Evolutionary conservation across 768 basidiomycete species (phyloP).

Genomic region (Pulveroboletus frians): DNA sequence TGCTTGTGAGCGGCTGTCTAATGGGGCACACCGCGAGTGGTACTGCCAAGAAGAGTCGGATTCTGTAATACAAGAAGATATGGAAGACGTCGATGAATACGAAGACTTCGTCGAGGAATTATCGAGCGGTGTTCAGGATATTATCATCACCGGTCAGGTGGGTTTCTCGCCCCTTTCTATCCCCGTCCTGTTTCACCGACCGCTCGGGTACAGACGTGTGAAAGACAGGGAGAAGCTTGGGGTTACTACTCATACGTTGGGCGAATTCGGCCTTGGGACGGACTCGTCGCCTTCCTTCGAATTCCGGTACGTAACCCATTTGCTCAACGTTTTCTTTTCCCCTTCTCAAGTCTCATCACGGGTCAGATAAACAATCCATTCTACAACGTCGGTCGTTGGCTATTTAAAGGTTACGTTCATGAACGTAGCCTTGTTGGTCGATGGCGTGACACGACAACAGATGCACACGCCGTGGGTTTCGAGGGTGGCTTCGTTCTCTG

Average conservation of each 20-base stretch:
- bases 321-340: not conserved
- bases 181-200: not conserved
- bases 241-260: slow-evolving; percentile 43
- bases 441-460: slow-evolving; percentile 48
- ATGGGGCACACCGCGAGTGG: slow-evolving; percentile 20
- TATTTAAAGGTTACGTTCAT: slow-evolving; percentile 51
- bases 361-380: slow-evolving; percentile 33
- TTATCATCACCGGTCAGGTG: slow-evolving; percentile 49
- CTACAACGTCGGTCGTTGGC: slow-evolving; percentile 37
- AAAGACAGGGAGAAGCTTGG: slow-evolving; percentile 45
- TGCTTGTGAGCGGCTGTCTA: slow-evolving; percentile 27
- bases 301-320: slow-evolving; percentile 35
- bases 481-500: slow-evolving; percentile 47
- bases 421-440: slow-evolving; percentile 47
- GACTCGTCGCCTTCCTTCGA: slow-evolving; percentile 42
- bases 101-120: slow-evolving; percentile 36
- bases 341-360: slow-evolving; percentile 9
- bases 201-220: slow-evolving; percentile 34
- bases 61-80: slow-evolving; percentile 13
- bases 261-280: slow-evolving; percentile 50
- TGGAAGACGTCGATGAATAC: slow-evolving; percentile 35
- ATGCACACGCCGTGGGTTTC: slow-evolving; percentile 37
- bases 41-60: slow-evolving; percentile 17
- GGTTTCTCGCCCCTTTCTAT: slow-evolving; percentile 8
- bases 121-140: slow-evolving; percentile 43